Percentiles rank a stretch among this genome's conserved stretches.
Conservation (phyloP, 2,329 filamentous ascomycete genomes). For the Aspergillus sp. region DNA sequence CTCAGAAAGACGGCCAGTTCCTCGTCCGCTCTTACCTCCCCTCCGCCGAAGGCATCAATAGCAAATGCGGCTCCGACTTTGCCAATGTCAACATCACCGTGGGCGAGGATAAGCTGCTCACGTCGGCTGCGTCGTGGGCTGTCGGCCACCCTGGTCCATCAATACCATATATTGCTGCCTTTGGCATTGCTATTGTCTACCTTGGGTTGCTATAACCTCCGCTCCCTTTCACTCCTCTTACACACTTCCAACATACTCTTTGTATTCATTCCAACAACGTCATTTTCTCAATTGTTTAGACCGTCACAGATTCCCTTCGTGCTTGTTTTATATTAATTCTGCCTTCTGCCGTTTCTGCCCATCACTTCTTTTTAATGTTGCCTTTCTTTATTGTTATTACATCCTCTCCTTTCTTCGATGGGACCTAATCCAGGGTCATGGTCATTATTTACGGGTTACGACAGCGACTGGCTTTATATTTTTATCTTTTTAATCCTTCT, state of each 20-base stretch:
- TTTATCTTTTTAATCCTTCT: conserved; percentile 1
- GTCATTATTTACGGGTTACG: conserved; percentile 23
- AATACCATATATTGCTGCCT: conserved; percentile 6
- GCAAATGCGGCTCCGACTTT: conserved; percentile 58
- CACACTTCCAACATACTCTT: background rate
- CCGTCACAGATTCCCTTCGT: background rate
- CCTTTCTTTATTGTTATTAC: conserved; percentile 1
- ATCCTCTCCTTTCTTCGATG: conserved; percentile 2
- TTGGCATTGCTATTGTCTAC: conserved; percentile 9
- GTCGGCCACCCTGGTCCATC: background rate
- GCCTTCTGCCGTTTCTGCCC: background rate
- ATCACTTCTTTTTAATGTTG: background rate
- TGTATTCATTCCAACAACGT: background rate
- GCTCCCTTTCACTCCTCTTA: background rate
- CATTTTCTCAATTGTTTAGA: background rate
- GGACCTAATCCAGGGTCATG: conserved; percentile 13
- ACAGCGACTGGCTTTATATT: conserved; percentile 23
- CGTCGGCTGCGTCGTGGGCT: background rate
- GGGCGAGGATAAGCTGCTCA: conserved; percentile 16
- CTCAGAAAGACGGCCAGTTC: conserved; percentile 63
- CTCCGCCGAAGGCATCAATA: conserved; percentile 73
- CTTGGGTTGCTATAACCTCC: conserved; percentile 10
- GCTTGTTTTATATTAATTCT: background rate
- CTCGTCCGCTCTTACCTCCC: conserved; percentile 67
- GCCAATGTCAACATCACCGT: conserved; percentile 49